Percentiles rank a stretch among this genome's conserved stretches.
Evolutionary conservation across 345 rosid genomes (phyloP).

Genomic region (Crucihimalaya himalaica): DNA sequence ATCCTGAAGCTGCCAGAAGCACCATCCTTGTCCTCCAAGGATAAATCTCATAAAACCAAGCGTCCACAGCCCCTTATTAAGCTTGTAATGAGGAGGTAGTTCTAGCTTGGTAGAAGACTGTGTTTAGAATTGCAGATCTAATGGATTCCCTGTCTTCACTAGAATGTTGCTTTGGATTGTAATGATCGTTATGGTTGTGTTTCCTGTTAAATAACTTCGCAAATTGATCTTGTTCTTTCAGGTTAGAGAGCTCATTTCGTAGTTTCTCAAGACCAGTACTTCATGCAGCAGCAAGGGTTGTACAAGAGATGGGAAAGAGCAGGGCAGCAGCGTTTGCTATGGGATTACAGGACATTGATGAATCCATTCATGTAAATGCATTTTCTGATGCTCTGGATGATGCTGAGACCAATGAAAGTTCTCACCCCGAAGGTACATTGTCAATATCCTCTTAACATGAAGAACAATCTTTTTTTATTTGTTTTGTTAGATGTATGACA

Average conservation of each 20-base stretch:
- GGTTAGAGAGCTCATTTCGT: constrained; percentile 98
- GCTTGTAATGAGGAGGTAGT: constrained; percentile 97
- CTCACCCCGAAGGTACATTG: constrained; percentile 77
- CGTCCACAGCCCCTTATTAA: constrained; percentile 97
- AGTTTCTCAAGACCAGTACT: constrained; percentile 99
- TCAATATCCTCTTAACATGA: constrained; percentile 9
- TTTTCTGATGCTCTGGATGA: constrained; percentile 66
- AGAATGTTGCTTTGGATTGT: constrained; percentile 22
- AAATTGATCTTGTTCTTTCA: constrained; percentile 35
- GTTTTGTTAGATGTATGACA: constrained; percentile 21
- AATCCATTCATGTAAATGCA: constrained; percentile 68
- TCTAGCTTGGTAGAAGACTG: constrained; percentile 22
- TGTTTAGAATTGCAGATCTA: constrained; percentile 18
- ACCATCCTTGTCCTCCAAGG: constrained; percentile 73
- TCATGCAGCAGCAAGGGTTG: constrained; percentile 99
- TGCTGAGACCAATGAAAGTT: constrained; percentile 69
- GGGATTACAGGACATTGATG: constrained; percentile 92
- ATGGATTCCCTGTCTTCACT: constrained; percentile 14
- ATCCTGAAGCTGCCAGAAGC: constrained; percentile 95
- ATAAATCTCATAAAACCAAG: constrained; percentile 82
- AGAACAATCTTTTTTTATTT: neutral
- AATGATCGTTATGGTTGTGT: constrained; percentile 9
- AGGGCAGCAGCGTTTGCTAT: constrained; percentile 95
- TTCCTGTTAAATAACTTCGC: constrained; percentile 12
- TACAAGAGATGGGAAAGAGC: constrained; percentile 98